These are phyloP conservation scores for Oxyria digyna DNA, from an alignment of 148 eudicot species.

Conservation along the genomic window DNA sequence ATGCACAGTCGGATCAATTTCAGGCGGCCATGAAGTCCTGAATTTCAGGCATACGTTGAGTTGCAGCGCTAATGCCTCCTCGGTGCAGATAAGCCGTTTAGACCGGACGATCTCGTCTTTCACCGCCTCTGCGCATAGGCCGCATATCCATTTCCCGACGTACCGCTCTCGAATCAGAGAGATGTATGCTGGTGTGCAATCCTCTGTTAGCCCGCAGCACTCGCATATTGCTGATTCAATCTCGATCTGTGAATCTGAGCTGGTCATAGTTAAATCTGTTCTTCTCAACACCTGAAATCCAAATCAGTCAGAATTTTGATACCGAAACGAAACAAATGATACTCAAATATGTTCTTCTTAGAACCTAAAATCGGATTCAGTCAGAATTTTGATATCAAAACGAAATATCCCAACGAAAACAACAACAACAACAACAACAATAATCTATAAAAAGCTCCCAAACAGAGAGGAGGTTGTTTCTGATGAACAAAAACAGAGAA, in stretches of 20 bases:
- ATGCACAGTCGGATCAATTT: slow-evolving; percentile 42
- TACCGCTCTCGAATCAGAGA: slow-evolving; percentile 46
- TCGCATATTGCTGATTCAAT: slow-evolving; percentile 43
- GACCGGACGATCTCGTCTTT: slow-evolving; percentile 49
- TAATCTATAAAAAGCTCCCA: no score
- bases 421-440: no score
- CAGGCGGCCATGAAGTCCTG: slow-evolving; percentile 26
- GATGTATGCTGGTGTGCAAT: slow-evolving; percentile 66
- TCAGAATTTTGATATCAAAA: no score
- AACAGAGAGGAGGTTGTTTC: no score
- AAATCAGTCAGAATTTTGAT: no score
- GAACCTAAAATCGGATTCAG: no score
- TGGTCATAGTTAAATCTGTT: not conserved
- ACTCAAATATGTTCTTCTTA: no score
- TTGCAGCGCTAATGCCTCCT: slow-evolving; percentile 48
- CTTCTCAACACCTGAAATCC: no score
- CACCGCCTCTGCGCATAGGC: slow-evolving; percentile 74
- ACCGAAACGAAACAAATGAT: no score
- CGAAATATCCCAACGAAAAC: no score
- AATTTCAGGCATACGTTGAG: slow-evolving; percentile 31
- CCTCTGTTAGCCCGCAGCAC: slow-evolving; percentile 76
- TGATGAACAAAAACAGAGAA: no score
- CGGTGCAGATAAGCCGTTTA: slow-evolving; percentile 43
- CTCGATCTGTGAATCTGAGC: slow-evolving; percentile 10
- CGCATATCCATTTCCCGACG: slow-evolving; percentile 79